These are phyloP conservation scores for Eucalyptus pauciflora DNA, from an alignment of 345 rosid genomes.

Conservation along the genomic window DNA sequence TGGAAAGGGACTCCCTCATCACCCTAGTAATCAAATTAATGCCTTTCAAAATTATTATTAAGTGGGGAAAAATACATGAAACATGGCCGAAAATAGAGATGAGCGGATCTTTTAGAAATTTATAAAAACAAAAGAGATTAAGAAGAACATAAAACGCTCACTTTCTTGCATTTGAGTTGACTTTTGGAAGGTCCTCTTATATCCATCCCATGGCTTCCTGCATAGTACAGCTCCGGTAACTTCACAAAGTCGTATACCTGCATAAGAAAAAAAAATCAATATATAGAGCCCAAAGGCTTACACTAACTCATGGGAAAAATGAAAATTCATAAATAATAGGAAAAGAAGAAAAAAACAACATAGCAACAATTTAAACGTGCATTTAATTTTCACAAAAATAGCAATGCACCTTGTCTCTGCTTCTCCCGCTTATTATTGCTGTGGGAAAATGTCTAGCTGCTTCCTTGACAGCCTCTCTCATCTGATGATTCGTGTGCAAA, in stretches of 20 bases:
- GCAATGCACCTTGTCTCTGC: conserved; percentile 78
- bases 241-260: conserved; percentile 84
- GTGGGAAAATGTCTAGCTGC: conserved; percentile 68
- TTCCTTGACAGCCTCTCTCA: conserved; percentile 70
- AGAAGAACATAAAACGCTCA: background rate
- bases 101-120: background rate
- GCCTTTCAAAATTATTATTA: background rate
- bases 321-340: background rate
- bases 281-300: background rate
- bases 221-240: conserved; percentile 74
- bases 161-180: conserved; percentile 28
- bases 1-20: conserved; percentile 48
- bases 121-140: background rate
- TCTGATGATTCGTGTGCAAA: conserved; percentile 19
- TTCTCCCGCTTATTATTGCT: conserved; percentile 89
- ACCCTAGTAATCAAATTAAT: conserved; percentile 12
- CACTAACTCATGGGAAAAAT: background rate
- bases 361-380: background rate
- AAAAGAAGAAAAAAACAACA: background rate
- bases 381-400: background rate
- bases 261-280: background rate
- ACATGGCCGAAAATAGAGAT: background rate
- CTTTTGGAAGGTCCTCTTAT: conserved; percentile 70
- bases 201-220: conserved; percentile 99
- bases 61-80: background rate